Conservation (phyloP, 208 protist genomes). For the Leishmania turanica region DNA sequence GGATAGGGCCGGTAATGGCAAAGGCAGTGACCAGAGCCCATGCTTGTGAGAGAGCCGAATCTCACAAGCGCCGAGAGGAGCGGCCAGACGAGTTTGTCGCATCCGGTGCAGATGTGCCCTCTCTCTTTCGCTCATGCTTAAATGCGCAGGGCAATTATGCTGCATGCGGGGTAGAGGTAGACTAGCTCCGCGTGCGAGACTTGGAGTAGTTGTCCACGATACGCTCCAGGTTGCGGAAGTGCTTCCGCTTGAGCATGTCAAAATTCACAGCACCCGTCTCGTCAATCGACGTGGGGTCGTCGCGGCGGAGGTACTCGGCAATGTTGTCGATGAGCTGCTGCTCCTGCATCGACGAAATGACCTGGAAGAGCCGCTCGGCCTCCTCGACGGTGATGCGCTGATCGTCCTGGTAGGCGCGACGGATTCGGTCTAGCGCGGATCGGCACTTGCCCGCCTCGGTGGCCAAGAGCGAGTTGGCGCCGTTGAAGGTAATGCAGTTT, state of each 20-base stretch:
- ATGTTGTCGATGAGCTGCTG: constrained; percentile 40
- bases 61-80: not conserved
- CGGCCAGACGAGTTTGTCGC: not conserved
- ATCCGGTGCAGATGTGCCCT: not conserved
- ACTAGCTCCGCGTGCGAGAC: constrained; percentile 24
- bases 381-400: constrained; percentile 48
- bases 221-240: constrained; percentile 51
- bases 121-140: not conserved
- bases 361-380: constrained; percentile 48
- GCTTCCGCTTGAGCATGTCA: constrained; percentile 53
- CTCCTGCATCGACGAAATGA: constrained; percentile 40
- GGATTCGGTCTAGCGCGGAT: constrained; percentile 41
- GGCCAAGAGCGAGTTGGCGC: constrained; percentile 46
- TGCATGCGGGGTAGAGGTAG: not conserved
- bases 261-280: constrained; percentile 53
- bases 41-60: not conserved
- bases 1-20: not conserved
- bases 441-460: constrained; percentile 52
- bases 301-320: constrained; percentile 47
- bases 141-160: not conserved
- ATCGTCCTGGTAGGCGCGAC: constrained; percentile 46
- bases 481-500: constrained; percentile 79
- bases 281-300: constrained; percentile 52
- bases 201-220: constrained; percentile 56
- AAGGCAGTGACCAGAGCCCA: not conserved